phyloP scores from a whole-genome alignment of 2,329 filamentous ascomycete species.

The Calycina herbarum region DNA sequence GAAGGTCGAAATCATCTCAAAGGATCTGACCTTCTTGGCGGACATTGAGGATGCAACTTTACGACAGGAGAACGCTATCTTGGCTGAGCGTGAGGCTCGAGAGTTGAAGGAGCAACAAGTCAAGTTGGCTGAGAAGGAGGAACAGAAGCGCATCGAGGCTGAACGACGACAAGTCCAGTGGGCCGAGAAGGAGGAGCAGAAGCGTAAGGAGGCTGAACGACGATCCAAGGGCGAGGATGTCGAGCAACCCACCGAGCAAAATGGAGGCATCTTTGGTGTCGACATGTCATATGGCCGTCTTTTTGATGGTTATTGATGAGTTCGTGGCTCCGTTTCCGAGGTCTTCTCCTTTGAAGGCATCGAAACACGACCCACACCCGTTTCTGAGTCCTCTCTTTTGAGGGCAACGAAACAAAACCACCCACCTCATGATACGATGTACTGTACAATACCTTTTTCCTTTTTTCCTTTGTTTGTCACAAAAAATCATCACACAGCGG shows the following conservation, averaged over 20 bases:
- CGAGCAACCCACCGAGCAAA: neutral
- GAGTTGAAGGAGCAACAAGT: constrained; percentile 21
- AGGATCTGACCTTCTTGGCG: constrained; percentile 21
- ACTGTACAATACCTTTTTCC: neutral
- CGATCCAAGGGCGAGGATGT: neutral
- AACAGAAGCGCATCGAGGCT: neutral
- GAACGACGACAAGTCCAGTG: neutral
- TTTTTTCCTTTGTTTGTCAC: neutral
- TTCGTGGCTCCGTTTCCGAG: neutral
- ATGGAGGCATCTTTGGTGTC: neutral
- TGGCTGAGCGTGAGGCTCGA: constrained; percentile 19
- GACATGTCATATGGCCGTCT: neutral
- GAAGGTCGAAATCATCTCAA: constrained; percentile 25
- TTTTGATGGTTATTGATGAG: neutral
- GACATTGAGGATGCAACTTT: constrained; percentile 32
- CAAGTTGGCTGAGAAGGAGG: neutral
- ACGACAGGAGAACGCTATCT: constrained; percentile 25
- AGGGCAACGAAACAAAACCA: neutral
- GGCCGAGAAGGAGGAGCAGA: neutral
- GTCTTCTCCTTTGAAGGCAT: neutral
- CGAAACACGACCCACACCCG: too few relatives aligned
- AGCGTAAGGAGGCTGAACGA: neutral
- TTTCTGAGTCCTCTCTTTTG: too few relatives aligned
- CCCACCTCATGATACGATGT: neutral
- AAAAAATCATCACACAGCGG: neutral